Evolutionary conservation across 2,329 filamentous ascomycete genomes (phyloP).

Genomic region (Penicillium paneum): DNA sequence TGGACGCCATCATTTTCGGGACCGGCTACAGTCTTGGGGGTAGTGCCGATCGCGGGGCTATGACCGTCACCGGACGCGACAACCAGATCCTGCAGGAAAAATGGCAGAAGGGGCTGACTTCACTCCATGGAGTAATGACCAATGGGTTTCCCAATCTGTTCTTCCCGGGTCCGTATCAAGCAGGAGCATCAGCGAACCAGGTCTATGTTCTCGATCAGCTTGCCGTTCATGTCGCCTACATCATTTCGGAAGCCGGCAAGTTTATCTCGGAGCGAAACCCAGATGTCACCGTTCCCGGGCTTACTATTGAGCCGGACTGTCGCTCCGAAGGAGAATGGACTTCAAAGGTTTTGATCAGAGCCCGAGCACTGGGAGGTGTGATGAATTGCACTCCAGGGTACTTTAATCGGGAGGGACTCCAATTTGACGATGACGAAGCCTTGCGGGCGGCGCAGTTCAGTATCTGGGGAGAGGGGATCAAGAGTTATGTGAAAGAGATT

Average conservation of each 20-base stretch:
- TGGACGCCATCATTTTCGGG: conserved; percentile 49
- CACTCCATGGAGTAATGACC: conserved; percentile 52
- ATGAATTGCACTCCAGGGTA: conserved; percentile 56
- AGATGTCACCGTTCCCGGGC: neutral
- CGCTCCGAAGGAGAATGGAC: conserved; percentile 52
- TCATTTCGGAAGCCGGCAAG: conserved; percentile 37
- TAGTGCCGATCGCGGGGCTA: conserved; percentile 32
- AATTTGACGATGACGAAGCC: conserved; percentile 24
- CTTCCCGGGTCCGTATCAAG: conserved; percentile 47
- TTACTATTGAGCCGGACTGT: conserved; percentile 41
- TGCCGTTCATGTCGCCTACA: conserved; percentile 46
- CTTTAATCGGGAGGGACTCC: conserved; percentile 48
- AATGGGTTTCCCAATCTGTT: conserved; percentile 57
- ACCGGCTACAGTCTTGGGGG: conserved; percentile 45
- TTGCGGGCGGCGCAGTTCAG: conserved; percentile 29
- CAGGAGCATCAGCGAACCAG: conserved; percentile 41
- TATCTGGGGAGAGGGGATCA: conserved; percentile 33
- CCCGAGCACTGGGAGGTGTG: conserved; percentile 41
- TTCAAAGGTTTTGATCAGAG: conserved; percentile 39
- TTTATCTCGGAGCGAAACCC: conserved; percentile 5
- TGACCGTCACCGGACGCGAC: conserved; percentile 46
- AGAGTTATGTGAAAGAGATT: conserved; percentile 27
- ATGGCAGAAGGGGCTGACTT: conserved; percentile 46
- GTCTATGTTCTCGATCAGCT: conserved; percentile 37
- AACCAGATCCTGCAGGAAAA: conserved; percentile 47